phyloP scores from a whole-genome alignment of 441 rosid species.

The Cnidoscolus chayamansa region DNA sequence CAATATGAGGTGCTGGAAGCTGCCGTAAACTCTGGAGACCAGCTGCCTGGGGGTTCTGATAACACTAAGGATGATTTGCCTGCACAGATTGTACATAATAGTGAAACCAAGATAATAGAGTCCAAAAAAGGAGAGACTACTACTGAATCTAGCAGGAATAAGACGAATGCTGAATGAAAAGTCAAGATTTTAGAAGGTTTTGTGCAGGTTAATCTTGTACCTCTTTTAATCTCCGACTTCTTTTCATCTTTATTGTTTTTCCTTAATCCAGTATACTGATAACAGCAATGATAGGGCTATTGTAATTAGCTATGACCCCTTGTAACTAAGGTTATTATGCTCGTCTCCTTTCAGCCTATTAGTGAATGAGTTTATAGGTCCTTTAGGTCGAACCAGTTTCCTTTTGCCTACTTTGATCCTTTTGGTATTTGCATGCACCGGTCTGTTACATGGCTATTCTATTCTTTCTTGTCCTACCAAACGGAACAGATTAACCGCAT shows the following conservation, averaged over 20 bases:
- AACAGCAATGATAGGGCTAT: slow-evolving; percentile 4
- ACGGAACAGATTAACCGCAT: no score
- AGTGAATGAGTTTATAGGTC: not conserved
- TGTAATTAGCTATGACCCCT: slow-evolving; percentile 7
- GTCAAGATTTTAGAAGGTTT: not conserved
- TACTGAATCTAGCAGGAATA: slow-evolving; percentile 19
- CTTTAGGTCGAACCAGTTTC: not conserved
- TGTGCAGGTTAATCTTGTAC: not conserved
- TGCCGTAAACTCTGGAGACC: slow-evolving; percentile 26
- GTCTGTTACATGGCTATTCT: no score
- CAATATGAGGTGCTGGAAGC: slow-evolving; percentile 42
- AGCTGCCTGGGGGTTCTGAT: slow-evolving; percentile 26
- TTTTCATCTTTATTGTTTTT: not conserved
- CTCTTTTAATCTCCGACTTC: not conserved
- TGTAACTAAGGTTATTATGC: not conserved
- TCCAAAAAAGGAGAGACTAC: slow-evolving; percentile 12
- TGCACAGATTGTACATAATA: slow-evolving; percentile 9
- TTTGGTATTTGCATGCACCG: not conserved
- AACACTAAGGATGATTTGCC: slow-evolving; percentile 1
- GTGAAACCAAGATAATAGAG: slow-evolving; percentile 18
- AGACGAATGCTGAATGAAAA: slow-evolving; percentile 21
- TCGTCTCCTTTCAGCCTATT: not conserved
- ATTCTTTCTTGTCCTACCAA: no score
- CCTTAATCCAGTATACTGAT: not conserved
- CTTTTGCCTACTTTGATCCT: not conserved